A percentile compares a stretch with the other conserved stretches of the same genome.
Conservation (phyloP, 306 rosid genomes). For the Begonia peltatifolia region DNA sequence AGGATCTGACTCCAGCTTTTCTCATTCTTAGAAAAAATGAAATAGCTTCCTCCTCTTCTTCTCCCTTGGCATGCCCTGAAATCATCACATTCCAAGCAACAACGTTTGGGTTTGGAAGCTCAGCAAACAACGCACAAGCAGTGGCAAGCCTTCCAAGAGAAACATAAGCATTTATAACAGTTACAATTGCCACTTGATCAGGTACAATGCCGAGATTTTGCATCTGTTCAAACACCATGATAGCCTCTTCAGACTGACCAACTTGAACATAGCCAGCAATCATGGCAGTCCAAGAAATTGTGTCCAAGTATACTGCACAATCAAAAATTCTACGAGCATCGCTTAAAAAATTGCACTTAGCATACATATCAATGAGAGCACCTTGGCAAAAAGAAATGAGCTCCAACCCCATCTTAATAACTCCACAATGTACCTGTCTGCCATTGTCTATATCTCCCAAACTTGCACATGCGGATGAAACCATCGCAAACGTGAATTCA, state of each 20-base stretch:
- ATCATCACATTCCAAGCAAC: constrained; percentile 89
- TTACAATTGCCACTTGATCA: constrained; percentile 45
- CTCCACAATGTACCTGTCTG: constrained; percentile 31
- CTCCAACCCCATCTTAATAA: constrained; percentile 33
- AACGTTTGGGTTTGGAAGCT: constrained; percentile 35
- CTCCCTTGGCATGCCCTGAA: constrained; percentile 65
- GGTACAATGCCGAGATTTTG: constrained; percentile 22
- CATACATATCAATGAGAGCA: constrained; percentile 54
- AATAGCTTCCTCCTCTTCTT: constrained; percentile 31
- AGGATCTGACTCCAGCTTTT: constrained; percentile 31
- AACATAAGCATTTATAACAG: constrained; percentile 45
- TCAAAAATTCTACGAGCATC: constrained; percentile 37
- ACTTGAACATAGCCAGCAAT: constrained; percentile 44
- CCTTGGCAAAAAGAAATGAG: constrained; percentile 31
- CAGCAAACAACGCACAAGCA: constrained; percentile 36
- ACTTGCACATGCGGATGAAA: constrained; percentile 46
- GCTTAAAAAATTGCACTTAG: constrained; percentile 32
- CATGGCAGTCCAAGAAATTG: constrained; percentile 51
- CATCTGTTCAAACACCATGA: constrained; percentile 43
- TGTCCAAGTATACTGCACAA: constrained; percentile 23
- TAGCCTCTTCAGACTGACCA: constrained; percentile 42
- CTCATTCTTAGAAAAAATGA: constrained; percentile 38
- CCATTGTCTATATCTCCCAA: constrained; percentile 31
- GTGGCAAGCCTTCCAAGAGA: constrained; percentile 27
- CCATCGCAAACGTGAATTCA: constrained; percentile 42